Base-by-base conservation (phyloP, 768 basidiomycete genomes). In the Macrolepiota dolichaula region DNA sequence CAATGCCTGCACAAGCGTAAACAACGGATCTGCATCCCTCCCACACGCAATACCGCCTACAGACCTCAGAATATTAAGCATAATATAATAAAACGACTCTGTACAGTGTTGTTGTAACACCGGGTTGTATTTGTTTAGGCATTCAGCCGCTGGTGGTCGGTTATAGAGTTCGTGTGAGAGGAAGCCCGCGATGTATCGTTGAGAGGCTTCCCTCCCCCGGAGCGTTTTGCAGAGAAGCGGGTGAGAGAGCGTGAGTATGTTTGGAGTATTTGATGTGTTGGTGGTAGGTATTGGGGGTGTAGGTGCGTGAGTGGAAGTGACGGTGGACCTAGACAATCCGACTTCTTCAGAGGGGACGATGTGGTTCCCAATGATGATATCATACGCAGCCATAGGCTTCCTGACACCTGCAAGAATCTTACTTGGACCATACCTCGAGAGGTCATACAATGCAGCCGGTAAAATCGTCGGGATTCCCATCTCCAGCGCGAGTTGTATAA, bases 21-120 rank as follows among this genome's bases (percentile, higher is more conserved):
- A 89, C 24, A 92, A 71, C 55, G 88, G 86, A 67, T 92, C 90
- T 2, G 85, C 89, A 66, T 91, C 89, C 25, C 90, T 79, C 51
- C 89, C 89, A 57, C 77, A 79, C 0, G 88, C 82, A 60, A 91
- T 85, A 0, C 90, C 90, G 0, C 87, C 85, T 47, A 91, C 81
- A 22, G 85, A 81, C 59, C 89, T 84, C 44, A 91, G 73, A 32
- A 87, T 74, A 70, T 91, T 90, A 60, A 91, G 81, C 76, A 83
- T 83, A 74, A 92, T 84, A 70, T 85, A 89, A 72, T 90, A 88
- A 72, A 88, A 89, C 13, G 88, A 87, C 55, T 90, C 87, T 60
- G 75, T 74, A 71, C 90, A 92, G 54, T 71, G 65, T 35, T 74
- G 59, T 1, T 74, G 70, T 12, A 67, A 40, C 6, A 74, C 76